Evolutionary conservation across 352 stramenopile species (phyloP), one percentile per base, ranked within the genome.

Genomic region (Pythium folliculosum): DNA sequence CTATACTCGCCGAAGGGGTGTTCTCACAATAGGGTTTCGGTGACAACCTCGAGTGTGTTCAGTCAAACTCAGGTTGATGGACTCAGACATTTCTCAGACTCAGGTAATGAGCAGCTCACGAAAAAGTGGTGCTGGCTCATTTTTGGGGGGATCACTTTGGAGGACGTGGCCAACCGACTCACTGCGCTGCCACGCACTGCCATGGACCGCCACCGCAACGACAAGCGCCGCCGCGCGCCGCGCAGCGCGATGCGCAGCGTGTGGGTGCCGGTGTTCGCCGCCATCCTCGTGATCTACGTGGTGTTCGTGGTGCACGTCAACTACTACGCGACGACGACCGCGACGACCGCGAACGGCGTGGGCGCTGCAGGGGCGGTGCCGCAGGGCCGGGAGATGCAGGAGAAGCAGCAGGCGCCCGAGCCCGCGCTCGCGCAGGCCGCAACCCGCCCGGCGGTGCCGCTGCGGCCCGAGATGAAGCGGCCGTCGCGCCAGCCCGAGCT

Each of bases 251-350:
- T 71, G 3, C 54, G 57, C 38, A 61, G 43, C 16, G 43, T 74
- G 35, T 82, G 72, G 75, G 35, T 77, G 8, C 65, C 72, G 32
- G 45, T 57, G 5, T 68, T 75, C 1, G 63, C 25, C 3, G 60
- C 63, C 13, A 65, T 85, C 1, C 48, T 85, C 32, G 23, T 76
- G 13, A 51, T 80, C 37, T 85, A 85, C 63, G 69, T 74, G 51
- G 19, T 75, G 48, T 76, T 85, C 47, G 59, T 83, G 40, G 56
- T 81, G 43, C 65, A 73, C 43, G 77, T 71, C 23, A 62, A 71
- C 22, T 66, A 62, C 50, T 71, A 66, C 30, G 45, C 61, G 38
- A 55, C 38, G 54, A 60, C 44, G 7, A 53, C 53, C 22, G 9
- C 53, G 17, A 48, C 45, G 7, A 25, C 22, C 17, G 63, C 63